Percentiles rank a stretch among this genome's conserved stretches.
Evolutionary conservation across 1,284 basidiomycete genomes (phyloP).

Genomic region (Gomphus bonarii): DNA sequence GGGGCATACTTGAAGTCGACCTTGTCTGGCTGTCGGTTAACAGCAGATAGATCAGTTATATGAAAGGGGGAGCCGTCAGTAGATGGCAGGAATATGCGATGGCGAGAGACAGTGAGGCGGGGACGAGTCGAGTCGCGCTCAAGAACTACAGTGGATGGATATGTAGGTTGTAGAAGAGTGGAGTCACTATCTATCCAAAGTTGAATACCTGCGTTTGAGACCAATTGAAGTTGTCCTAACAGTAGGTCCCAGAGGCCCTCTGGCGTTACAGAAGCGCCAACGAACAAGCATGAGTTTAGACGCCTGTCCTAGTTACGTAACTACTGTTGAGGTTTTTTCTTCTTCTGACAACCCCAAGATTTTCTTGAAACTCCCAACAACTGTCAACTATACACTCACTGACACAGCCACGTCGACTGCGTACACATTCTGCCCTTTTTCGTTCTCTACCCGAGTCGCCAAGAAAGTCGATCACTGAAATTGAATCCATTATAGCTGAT

Average conservation of each 20-base stretch:
- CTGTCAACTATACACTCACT: too few relatives aligned
- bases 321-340: too few relatives aligned
- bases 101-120: conserved; percentile 59
- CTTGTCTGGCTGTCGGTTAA: conserved; percentile 40
- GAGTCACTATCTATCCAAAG: neutral
- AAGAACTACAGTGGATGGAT: conserved; percentile 2
- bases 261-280: conserved; percentile 9
- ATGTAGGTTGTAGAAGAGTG: neutral
- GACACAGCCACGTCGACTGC: too few relatives aligned
- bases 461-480: too few relatives aligned
- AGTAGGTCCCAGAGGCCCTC: neutral
- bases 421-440: too few relatives aligned
- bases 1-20: conserved; percentile 73
- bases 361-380: too few relatives aligned
- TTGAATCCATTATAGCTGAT: neutral
- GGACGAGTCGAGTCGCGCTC: conserved; percentile 29
- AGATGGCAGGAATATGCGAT: conserved; percentile 51
- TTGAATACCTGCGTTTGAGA: neutral
- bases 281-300: conserved; percentile 8
- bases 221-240: neutral
- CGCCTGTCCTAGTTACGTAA: neutral
- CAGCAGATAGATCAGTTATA: conserved; percentile 57
- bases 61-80: conserved; percentile 45
- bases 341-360: too few relatives aligned
- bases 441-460: too few relatives aligned